phyloP scores from a whole-genome alignment of 345 rosid species.

The Iberis pinnata region DNA sequence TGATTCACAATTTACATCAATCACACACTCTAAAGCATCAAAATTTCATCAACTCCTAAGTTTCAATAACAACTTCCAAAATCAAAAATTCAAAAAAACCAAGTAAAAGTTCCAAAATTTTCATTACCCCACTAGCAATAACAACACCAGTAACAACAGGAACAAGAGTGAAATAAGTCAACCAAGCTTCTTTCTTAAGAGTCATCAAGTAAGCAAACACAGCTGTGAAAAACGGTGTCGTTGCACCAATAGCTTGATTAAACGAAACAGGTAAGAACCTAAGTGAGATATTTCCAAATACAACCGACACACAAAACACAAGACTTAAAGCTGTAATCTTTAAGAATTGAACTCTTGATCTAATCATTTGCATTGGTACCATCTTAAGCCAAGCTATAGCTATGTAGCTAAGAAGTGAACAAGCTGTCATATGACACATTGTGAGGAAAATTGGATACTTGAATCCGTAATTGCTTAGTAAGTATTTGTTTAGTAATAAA shows the following conservation, averaged over 20 bases:
- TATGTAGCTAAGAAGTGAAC: slow-evolving; percentile 58
- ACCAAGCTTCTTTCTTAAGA: slow-evolving; percentile 61
- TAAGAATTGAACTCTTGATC: slow-evolving; percentile 75
- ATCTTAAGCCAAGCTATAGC: slow-evolving; percentile 95
- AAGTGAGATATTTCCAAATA: slow-evolving; percentile 80
- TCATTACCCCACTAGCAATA: slow-evolving; percentile 89
- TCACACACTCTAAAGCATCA: no score
- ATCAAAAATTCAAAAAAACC: background rate
- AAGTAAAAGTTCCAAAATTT: background rate
- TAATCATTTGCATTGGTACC: slow-evolving; percentile 97
- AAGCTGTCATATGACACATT: slow-evolving; percentile 59
- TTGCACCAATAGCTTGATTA: slow-evolving; percentile 94
- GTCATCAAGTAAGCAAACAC: no score
- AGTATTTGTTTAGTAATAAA: slow-evolving; percentile 78
- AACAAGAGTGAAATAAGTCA: slow-evolving; percentile 74
- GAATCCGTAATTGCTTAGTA: slow-evolving; percentile 90
- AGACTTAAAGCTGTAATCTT: slow-evolving; percentile 86
- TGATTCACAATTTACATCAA: no score
- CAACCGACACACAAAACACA: slow-evolving; percentile 93
- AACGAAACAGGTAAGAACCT: slow-evolving; percentile 83
- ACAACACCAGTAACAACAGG: slow-evolving; percentile 96
- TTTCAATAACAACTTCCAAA: no score
- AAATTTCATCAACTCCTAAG: no score
- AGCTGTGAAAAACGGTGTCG: slow-evolving; percentile 14
- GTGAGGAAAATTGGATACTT: slow-evolving; percentile 97